phyloP scores from a whole-genome alignment of 2,329 filamentous ascomycete genomes.

The Phaeosphaeriaceae sp. region DNA sequence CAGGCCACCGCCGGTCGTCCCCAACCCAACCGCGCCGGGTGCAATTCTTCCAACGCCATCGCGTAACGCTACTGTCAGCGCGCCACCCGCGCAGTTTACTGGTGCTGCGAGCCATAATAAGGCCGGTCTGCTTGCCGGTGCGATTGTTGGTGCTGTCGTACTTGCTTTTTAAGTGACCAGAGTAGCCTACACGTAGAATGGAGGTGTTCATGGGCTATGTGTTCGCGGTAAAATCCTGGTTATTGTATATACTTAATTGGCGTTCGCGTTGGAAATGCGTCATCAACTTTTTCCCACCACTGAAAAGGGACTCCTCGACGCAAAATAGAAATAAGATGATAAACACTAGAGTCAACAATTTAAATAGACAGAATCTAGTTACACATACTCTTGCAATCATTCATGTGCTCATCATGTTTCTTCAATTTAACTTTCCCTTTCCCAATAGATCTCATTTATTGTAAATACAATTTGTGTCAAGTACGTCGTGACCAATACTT shows the following conservation, averaged over 20 bases:
- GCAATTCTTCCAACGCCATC: constrained; percentile 18
- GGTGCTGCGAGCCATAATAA: constrained; percentile 35
- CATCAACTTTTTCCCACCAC: background rate
- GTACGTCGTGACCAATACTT: too few relatives aligned
- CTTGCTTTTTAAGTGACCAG: constrained; percentile 35
- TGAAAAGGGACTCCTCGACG: too few relatives aligned
- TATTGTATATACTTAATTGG: constrained; percentile 15
- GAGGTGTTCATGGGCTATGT: background rate
- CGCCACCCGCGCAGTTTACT: constrained; percentile 31
- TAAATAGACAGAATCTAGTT: too few relatives aligned
- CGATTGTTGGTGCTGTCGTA: constrained; percentile 30
- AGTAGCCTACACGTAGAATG: background rate
- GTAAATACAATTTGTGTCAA: too few relatives aligned
- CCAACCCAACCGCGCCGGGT: constrained; percentile 29
- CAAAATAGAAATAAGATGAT: background rate
- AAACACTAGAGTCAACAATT: background rate
- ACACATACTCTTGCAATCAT: too few relatives aligned
- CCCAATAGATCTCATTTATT: too few relatives aligned
- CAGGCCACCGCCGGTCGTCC: constrained; percentile 28
- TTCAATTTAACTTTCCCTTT: too few relatives aligned
- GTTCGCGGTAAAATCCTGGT: constrained; percentile 5
- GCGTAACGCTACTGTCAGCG: constrained; percentile 29
- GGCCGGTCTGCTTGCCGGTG: constrained; percentile 29
- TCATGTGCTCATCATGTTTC: background rate
- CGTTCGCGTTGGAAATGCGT: constrained; percentile 5